Evolutionary conservation across 1,284 basidiomycete genomes (phyloP), one percentile per base, ranked within the genome.

Genomic region (Leccinum variabile): DNA sequence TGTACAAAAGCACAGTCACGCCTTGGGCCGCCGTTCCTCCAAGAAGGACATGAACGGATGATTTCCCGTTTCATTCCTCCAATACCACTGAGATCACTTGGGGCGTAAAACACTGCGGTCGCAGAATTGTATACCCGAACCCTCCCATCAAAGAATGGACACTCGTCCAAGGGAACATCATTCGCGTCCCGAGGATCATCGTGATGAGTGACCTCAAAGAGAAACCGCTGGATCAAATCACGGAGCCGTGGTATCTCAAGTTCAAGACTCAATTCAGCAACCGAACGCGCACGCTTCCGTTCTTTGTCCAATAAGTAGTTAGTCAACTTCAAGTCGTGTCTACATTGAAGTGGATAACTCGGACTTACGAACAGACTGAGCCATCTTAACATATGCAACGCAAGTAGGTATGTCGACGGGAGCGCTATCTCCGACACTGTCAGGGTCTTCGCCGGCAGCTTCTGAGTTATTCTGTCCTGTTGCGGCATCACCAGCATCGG

Each of bases 81-180:
- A 9, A 59, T 59, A 1, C 65, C 52, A 13, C 59, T 62, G 3
- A 60, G 28, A 8, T 67, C 49, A 6, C 61, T 67, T 0, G 56
- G 61, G 1, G 58, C 61, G 52, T 50, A 62, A 10, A 65, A 68
- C 30, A 9, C 16, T 13, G 60, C 54, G 1, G 6, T 33, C 10
- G 54, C 59, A 0, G 50, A 67, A 49, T 67, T 64, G 5, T 52
- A 67, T 4, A 63, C 52, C 1, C 16, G 3, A 11, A 67, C 58
- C 5, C 0, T 1, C 1, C 60, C 59, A 22, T 67, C 32, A 10
- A 22, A 57, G 13, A 5, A 30, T 10, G 63, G 66, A 14, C 33
- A 56, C 2, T 63, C 52, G 2, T 11, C 55, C 7, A 66, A 54
- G 1, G 37, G 57, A 16, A 66, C n/a, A n/a, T 66, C 18, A 2